phyloP scores from a whole-genome alignment of 176 grass and related monocot genomes.

The Avena atlantica region DNA sequence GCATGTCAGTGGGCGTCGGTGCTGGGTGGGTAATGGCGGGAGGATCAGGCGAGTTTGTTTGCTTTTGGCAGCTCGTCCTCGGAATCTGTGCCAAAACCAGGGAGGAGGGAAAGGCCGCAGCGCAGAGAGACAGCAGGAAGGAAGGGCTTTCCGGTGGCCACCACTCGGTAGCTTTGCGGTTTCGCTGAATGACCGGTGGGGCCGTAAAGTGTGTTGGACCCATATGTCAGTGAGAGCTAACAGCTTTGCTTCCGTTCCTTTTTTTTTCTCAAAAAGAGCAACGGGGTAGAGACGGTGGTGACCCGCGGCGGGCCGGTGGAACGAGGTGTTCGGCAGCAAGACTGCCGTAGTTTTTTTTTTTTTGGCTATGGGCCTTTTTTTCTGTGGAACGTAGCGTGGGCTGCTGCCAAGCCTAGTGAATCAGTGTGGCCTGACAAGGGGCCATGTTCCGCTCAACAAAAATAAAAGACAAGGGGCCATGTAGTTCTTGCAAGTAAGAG shows the following conservation, averaged over 20 bases:
- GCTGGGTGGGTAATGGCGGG: slow-evolving; percentile 49
- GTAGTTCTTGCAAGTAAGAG: no score
- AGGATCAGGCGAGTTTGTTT: background rate
- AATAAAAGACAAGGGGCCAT: no score
- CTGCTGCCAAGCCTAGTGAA: no score
- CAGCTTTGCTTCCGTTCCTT: no score
- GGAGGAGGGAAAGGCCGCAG: slow-evolving; percentile 47
- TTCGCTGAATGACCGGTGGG: background rate
- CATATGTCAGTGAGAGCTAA: rapidly evolving
- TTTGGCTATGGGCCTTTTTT: no score
- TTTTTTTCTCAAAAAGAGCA: no score
- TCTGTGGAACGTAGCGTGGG: no score
- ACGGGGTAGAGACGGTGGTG: background rate
- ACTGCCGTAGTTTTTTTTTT: no score
- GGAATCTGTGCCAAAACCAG: slow-evolving; percentile 62
- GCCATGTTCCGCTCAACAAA: no score
- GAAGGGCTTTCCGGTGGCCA: background rate
- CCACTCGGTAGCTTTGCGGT: background rate
- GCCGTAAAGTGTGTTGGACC: rapidly evolving
- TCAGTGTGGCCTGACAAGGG: no score
- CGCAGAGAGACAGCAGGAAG: background rate
- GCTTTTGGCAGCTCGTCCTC: slow-evolving; percentile 39
- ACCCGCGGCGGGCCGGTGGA: background rate
- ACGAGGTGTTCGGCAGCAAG: no score
- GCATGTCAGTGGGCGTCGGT: slow-evolving; percentile 28